Base-by-base conservation (phyloP, 257 asterid genomes). In the Nicotiana benthamiana region DNA sequence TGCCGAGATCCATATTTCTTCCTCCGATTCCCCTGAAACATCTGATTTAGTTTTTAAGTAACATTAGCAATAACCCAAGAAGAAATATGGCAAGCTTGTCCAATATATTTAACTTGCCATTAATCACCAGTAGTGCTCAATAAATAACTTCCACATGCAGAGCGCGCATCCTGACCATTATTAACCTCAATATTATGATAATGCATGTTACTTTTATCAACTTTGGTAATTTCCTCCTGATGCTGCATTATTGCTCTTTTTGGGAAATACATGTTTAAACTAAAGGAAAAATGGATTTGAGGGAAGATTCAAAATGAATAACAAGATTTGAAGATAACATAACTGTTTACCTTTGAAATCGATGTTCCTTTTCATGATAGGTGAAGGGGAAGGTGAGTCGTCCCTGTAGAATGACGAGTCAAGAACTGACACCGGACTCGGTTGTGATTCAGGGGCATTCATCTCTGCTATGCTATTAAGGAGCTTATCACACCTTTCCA, bases 381-480 rank as follows among this genome's bases (percentile, higher is more conserved):
- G 98, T 1, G 99, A 93, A 12, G 97, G 94, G 34, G 97, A 93
- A 13, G 89, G 81, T 1, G 93, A 88, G 54, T 95, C 98, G 75
- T 94, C 98, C 88, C 85, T 89, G 93, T 92, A 91, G 86, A 92
- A 92, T 18, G 95, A 89, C n/a, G 97, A 90, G 87, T 95, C 99
- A 26, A 95, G 94, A 82, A 95, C 97, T 13, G 99, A 95, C 64
- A 95, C 97, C 5, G 99, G 99, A 84, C 98, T 93, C 13, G 98
- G 93, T 68, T 95, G 98, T 90, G 83, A 81, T 36, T 93, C 98
- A 32, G 85, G 54, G 30, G 94, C 89, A 30, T 81, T 90, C 88
- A 93, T 93, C 84, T 95, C 98, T 6, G 98, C 93, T 27, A 95
- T 93, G 85, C 97, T 93, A 88, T 91, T 88, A 15, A 95, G 93